These are phyloP conservation scores for Debaryomyces robertsiae DNA, from an alignment of 1,139 yeast species.

Conservation along the genomic window DNA sequence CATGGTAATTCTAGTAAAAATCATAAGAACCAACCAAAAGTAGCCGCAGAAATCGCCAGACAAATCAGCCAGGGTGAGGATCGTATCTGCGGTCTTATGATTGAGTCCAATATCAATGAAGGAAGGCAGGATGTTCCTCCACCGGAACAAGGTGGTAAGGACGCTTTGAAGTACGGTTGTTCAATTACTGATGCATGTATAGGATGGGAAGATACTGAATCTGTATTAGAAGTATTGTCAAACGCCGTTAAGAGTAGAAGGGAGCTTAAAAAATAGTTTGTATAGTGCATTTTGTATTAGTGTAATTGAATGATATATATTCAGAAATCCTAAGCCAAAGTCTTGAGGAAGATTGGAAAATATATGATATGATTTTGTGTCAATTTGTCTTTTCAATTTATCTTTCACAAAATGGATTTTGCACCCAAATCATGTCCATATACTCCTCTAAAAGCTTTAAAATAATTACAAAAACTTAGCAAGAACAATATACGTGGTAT, in stretches of 20 bases:
- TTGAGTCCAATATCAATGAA: slow-evolving; percentile 86
- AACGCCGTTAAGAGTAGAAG: slow-evolving; percentile 82
- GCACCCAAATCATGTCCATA: no score
- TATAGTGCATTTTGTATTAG: no score
- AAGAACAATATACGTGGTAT: no score
- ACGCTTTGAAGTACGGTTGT: slow-evolving; percentile 79
- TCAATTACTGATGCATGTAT: slow-evolving; percentile 98
- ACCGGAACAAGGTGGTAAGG: slow-evolving; percentile 66
- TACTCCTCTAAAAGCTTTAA: no score
- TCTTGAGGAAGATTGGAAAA: no score
- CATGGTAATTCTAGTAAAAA: slow-evolving; percentile 94
- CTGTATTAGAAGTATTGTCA: slow-evolving; percentile 69
- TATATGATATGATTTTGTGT: no score
- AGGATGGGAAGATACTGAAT: slow-evolving; percentile 81
- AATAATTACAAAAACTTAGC: no score
- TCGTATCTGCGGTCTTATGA: slow-evolving; percentile 90
- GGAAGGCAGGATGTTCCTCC: slow-evolving; percentile 93
- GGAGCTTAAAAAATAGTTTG: slow-evolving; percentile 24
- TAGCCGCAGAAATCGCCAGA: slow-evolving; percentile 75
- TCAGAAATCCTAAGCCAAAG: no score
- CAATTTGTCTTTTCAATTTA: no score
- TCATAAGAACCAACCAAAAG: slow-evolving; percentile 90
- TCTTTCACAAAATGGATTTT: no score
- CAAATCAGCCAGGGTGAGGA: slow-evolving; percentile 80
- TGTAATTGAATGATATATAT: no score